A percentile compares a stretch with the other conserved stretches of the same genome.
phyloP scores from a whole-genome alignment of 441 rosid genomes.

The Corymbia calophylla region DNA sequence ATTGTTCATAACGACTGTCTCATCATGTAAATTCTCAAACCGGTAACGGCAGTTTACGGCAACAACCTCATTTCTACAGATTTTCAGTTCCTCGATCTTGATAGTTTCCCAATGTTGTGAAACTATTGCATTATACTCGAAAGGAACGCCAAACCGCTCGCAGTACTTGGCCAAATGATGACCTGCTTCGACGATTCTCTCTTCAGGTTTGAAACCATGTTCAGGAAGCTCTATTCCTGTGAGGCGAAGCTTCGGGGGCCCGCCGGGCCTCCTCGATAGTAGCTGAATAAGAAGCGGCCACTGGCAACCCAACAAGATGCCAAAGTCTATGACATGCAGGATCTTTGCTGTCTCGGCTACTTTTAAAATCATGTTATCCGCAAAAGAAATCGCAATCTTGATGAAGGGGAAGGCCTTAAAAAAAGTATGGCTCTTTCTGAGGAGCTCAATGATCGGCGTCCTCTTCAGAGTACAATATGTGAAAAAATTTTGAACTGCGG shows the following conservation, averaged over 20 bases:
- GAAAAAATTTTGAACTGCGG: background rate
- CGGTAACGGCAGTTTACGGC: background rate
- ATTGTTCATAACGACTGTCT: background rate
- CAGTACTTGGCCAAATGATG: slow-evolving; percentile 1
- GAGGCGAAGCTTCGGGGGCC: background rate
- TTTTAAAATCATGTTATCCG: background rate
- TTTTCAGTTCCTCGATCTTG: background rate
- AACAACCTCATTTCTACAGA: background rate
- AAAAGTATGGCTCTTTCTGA: background rate
- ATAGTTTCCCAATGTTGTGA: slow-evolving; percentile 3
- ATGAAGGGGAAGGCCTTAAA: background rate
- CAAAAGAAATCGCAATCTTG: background rate
- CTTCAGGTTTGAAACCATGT: background rate
- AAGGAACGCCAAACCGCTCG: background rate
- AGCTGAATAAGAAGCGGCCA: background rate
- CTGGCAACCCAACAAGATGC: background rate
- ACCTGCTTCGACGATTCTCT: slow-evolving; percentile 1
- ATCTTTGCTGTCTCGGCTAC: background rate
- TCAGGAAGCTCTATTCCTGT: background rate
- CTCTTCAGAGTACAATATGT: background rate
- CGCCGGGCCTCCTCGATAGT: background rate
- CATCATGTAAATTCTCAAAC: slow-evolving; percentile 2
- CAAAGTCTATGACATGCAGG: background rate
- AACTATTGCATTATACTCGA: background rate
- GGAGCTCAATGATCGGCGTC: background rate